A percentile compares a stretch with the other conserved stretches of the same genome.
Evolutionary conservation across 306 rosid genomes (phyloP).

Genomic region (Pterocarpus macrocarpus): DNA sequence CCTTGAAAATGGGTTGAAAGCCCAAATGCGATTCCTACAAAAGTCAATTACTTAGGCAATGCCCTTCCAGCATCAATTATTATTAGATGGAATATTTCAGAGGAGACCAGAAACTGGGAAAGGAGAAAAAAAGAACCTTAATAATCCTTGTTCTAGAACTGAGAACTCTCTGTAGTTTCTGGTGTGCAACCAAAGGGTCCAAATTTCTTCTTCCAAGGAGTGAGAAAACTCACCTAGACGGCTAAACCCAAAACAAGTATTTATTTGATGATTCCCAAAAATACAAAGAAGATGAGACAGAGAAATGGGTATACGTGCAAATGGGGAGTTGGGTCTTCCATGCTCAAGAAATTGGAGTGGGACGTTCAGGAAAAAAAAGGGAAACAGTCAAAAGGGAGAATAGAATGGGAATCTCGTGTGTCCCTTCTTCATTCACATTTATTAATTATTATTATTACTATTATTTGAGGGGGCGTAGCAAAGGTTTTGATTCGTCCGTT

Average conservation of each 20-base stretch:
- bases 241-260: constrained; percentile 12
- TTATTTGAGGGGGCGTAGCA: constrained; percentile 37
- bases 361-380: constrained; percentile 18
- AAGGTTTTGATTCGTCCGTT: constrained; percentile 57
- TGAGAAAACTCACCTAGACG: constrained; percentile 37
- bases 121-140: constrained; percentile 50
- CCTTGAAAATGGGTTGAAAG: constrained; percentile 53
- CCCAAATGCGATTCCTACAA: constrained; percentile 54
- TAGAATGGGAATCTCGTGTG: constrained; percentile 58
- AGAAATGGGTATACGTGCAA: constrained; percentile 58
- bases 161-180: constrained; percentile 41
- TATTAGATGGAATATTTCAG: constrained; percentile 21
- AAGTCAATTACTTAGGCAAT: constrained; percentile 63
- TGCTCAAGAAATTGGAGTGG: constrained; percentile 43
- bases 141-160: constrained; percentile 53
- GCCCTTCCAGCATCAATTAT: constrained; percentile 23
- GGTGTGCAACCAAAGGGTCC: constrained; percentile 42
- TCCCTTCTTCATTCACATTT: constrained; percentile 54
- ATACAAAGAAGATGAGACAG: constrained; percentile 43
- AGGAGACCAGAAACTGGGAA: constrained; percentile 39
- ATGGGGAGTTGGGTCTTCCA: constrained; percentile 45
- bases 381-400: constrained; percentile 61
- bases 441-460: neutral
- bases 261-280: constrained; percentile 43
- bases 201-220: constrained; percentile 42